These are phyloP conservation scores for Phytophthora cactorum DNA, from an alignment of 352 stramenopile genomes.

Conservation along the genomic window DNA sequence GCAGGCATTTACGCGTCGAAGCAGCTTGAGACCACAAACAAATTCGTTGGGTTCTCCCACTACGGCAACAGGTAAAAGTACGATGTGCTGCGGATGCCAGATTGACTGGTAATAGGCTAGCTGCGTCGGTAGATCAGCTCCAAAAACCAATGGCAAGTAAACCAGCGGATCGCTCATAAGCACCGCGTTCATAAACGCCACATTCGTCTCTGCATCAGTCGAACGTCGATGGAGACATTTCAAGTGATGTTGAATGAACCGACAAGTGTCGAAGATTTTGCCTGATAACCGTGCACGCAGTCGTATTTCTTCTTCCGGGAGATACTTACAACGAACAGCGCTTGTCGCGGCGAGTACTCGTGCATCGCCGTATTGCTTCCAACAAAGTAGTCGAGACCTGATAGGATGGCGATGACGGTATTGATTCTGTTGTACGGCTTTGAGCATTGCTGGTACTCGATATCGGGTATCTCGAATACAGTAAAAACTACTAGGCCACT, in stretches of 20 bases:
- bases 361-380: neutral
- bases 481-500: slow-evolving; percentile 37
- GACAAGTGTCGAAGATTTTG: neutral
- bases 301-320: slow-evolving; percentile 8
- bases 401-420: neutral
- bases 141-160: slow-evolving; percentile 15
- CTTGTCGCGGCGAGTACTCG: slow-evolving; percentile 3
- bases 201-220: slow-evolving; percentile 19
- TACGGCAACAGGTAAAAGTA: slow-evolving; percentile 18
- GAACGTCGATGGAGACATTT: slow-evolving; percentile 16
- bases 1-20: slow-evolving; percentile 7
- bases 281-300: neutral
- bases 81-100: slow-evolving; percentile 5
- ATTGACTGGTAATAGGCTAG: slow-evolving; percentile 30
- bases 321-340: neutral
- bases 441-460: neutral
- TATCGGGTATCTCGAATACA: slow-evolving; percentile 18
- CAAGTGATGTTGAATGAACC: slow-evolving; percentile 17
- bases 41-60: slow-evolving; percentile 15
- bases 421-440: neutral
- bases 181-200: slow-evolving; percentile 43
- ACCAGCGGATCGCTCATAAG: slow-evolving; percentile 46
- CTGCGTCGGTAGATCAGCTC: neutral
- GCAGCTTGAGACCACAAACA: slow-evolving; percentile 5
- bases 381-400: neutral